Conservation (phyloP, 164 flowering plant species). For the Stephania yunnanensis region DNA sequence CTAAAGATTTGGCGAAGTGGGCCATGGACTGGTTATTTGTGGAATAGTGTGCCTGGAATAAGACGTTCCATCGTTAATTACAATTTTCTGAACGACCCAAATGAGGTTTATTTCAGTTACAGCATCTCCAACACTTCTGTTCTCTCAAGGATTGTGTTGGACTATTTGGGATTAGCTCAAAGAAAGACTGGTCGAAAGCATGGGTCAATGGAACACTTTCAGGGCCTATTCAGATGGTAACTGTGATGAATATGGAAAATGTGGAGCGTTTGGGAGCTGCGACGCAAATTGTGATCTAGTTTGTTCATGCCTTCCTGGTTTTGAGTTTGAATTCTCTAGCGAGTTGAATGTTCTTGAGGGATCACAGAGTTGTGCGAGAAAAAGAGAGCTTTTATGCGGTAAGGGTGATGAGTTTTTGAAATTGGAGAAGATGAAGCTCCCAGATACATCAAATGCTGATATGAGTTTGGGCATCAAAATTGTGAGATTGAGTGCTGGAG, state of each 20-base stretch:
- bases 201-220: slow-evolving; percentile 15
- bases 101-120: slow-evolving; percentile 9
- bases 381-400: no score
- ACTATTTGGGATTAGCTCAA: slow-evolving; percentile 9
- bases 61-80: not conserved
- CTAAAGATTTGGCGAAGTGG: not conserved
- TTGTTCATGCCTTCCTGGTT: slow-evolving; percentile 7
- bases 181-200: not conserved
- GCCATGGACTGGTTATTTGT: slow-evolving; percentile 1
- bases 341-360: slow-evolving; percentile 16
- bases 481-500: no score
- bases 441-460: no score
- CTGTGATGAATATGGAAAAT: slow-evolving; percentile 13
- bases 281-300: not conserved
- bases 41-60: slow-evolving; percentile 24
- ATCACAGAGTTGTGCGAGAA: slow-evolving; percentile 31
- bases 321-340: not conserved
- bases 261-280: not conserved
- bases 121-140: slow-evolving; percentile 2
- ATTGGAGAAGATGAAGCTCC: no score
- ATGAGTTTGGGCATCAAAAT: no score
- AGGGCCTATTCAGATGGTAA: slow-evolving; percentile 5
- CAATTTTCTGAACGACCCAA: slow-evolving; percentile 1
- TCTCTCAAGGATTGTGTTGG: slow-evolving; percentile 6
- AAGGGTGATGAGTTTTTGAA: no score